Base-by-base conservation (phyloP, 169 alveolate species). In the Cryptosporidium andersoni region DNA sequence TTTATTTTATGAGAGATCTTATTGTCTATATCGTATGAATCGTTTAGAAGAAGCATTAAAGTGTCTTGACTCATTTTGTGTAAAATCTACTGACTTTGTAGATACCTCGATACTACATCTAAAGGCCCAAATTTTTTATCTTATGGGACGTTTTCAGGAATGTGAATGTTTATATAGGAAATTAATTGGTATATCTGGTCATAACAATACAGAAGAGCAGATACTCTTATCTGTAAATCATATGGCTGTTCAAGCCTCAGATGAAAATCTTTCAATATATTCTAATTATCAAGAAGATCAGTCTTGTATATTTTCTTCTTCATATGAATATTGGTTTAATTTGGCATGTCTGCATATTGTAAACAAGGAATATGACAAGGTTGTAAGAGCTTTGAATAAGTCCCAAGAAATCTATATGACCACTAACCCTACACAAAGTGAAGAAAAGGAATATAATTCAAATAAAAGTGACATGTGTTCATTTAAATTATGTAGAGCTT, bases 1-100 rank as follows among this genome's bases (percentile, higher is more conserved):
- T n/a, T 63, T 81, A 12, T 64, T 65, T 14, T 81, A 64, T 58
- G 89, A 81, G 51, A 81, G 65, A 62, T 65, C 89, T 11, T 81
- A 81, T 42, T 64, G 82, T 25, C 49, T 81, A 12, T 81, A 81
- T 47, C 48, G 89, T 51, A 65, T 39, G 36, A 81, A 81, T 51
- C 25, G 42, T 48, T 65, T 49, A 39, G 60, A 51, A 47, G 74
- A 81, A 36, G 89, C 89, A 14, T 34, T 81, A 62, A 60, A 51
- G 3, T n/a, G 51, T 40, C 45, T 74, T n/a, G 85, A 74, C 11
- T 3, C 58, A 11, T 40, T 74, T 3, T 66, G 85, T 74, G 67
- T 58, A 42, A 51, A 14, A 4, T 53, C 60, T 14, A 42, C 37
- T n/a, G 55, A 58, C 47, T 39, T 45, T 2, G 85, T 58, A 37